A percentile compares a stretch with the other conserved stretches of the same genome.
These are phyloP conservation scores for Leccinum boreale DNA, from an alignment of 768 basidiomycete species.

Conservation along the genomic window DNA sequence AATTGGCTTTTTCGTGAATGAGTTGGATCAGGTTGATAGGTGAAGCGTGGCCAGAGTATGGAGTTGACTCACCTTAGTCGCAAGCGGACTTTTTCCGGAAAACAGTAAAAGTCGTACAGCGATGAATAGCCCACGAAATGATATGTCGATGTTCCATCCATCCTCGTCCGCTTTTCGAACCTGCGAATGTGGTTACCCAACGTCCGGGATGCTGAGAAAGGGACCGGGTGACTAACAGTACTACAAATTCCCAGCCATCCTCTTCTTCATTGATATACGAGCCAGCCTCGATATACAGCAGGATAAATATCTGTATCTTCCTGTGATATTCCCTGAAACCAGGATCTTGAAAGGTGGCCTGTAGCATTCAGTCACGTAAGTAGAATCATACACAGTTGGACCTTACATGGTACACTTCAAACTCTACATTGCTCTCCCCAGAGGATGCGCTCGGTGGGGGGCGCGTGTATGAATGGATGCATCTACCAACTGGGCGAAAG, in stretches of 20 bases:
- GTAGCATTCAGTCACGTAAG: constrained; percentile 5
- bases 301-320: constrained; percentile 90
- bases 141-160: constrained; percentile 57
- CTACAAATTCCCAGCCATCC: constrained; percentile 88
- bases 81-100: constrained; percentile 85
- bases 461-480: constrained; percentile 77
- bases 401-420: constrained; percentile 88
- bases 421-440: constrained; percentile 63
- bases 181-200: constrained; percentile 37
- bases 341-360: constrained; percentile 82
- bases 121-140: constrained; percentile 96
- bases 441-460: constrained; percentile 39
- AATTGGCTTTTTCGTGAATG: constrained; percentile 68
- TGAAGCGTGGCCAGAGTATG: background rate
- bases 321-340: constrained; percentile 92
- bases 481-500: constrained; percentile 76
- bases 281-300: constrained; percentile 93
- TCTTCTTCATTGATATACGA: constrained; percentile 95
- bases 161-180: constrained; percentile 79
- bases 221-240: constrained; percentile 57
- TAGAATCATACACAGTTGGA: background rate
- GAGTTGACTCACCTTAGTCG: constrained; percentile 67
- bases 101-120: constrained; percentile 93
- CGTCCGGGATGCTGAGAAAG: background rate
- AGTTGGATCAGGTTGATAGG: background rate